Base-by-base conservation (phyloP, 1,284 basidiomycete species). In the Puccinia triticina region DNA sequence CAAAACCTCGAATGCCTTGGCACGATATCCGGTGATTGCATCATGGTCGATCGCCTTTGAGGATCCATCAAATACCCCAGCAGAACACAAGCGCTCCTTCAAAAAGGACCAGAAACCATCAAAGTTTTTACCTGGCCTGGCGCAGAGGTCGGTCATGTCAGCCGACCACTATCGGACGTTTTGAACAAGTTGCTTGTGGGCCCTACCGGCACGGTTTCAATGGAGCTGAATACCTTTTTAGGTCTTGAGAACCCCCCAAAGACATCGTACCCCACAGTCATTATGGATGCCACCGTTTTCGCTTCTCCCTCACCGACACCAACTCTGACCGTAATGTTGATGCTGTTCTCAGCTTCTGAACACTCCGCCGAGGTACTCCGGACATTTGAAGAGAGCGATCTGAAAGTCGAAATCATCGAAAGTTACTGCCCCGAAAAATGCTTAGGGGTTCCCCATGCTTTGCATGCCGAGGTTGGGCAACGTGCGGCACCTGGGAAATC, bases 101-200 rank as follows among this genome's bases (percentile, higher is more conserved):
- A 67, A 34, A 67, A 67, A 67, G 64, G 64, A 67, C 64, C 32
- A 1, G 34, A 67, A 7, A 67, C 2, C 21, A 43, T 67, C 64
- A 37, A 67, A 2, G 64, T 67, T 67, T 67, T 67, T 67, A 37
- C 64, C 14, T 67, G 64, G 64, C 64, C 64, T 37, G 64, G 32
- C 32, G 64, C 26, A 4, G 32, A 37, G 18, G 64, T 23, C 40
- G 64, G 64, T 16, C 64, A 37, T 67, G 29, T 67, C 5, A 5
- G 32, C n/a, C 4, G 40, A 37, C 64, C 64, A 1, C 64, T 67
- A 10, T 67, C 64, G 1, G 21, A 32, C 7, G 64, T 67, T 37
- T 67, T 67, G 32, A 67, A 16, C 10, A 16, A 67, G 64, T 43
- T 67, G 40, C 21, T 67, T 37, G 55, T 59, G 26, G 64, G 64